Base-by-base conservation (phyloP, 2,329 filamentous ascomycete genomes). In the Colletotrichum spinosum region DNA sequence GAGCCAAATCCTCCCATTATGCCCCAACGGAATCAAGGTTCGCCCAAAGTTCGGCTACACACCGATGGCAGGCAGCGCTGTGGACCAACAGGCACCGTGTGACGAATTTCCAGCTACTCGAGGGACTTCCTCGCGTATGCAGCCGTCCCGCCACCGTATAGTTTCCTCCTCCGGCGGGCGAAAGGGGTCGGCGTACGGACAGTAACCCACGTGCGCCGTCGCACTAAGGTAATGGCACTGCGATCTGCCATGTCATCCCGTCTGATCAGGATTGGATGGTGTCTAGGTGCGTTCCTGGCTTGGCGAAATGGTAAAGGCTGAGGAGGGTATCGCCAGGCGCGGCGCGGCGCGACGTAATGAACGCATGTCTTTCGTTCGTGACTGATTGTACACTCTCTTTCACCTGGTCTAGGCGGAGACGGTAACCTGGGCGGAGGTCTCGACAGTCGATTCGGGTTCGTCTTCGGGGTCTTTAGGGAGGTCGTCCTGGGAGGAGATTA, bases 391-490 rank as follows among this genome's bases (percentile, higher is more conserved):
- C 25, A 25, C 25, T 5, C 4, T 25, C 25, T 25, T 25, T 25
- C 4, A 4, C 3, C 4, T 2, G 1, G 2, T 60, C 76, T 73
- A 84, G 56, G 79, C 81, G 45, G 79, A 73, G 67, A 84, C 71
- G 61, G 78, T 72, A 15, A 83, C 74, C 67, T 79, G 75, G 56
- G 74, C 72, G 12, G 73, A 71, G 2, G 75, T 69, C 52, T 74
- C 74, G 6, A 72, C 38, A 71, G 71, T 33, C 72, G 76, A 57
- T 73, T 79, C 70, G n/a, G 70, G 56, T n/a, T 72, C 72, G 35
- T 72, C 67, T 10, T 70, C 71, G n/a, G 71, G 70, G n/a, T 72
- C 71, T 65, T 81, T 78, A 0, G 82, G 81, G 12, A 84, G 69
- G 60, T 83, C 79, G 58, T 83, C 79, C 82, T 84, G 58, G 34